Evolutionary conservation across 208 protist genomes (phyloP).

Genomic region (Leishmania tropica): DNA sequence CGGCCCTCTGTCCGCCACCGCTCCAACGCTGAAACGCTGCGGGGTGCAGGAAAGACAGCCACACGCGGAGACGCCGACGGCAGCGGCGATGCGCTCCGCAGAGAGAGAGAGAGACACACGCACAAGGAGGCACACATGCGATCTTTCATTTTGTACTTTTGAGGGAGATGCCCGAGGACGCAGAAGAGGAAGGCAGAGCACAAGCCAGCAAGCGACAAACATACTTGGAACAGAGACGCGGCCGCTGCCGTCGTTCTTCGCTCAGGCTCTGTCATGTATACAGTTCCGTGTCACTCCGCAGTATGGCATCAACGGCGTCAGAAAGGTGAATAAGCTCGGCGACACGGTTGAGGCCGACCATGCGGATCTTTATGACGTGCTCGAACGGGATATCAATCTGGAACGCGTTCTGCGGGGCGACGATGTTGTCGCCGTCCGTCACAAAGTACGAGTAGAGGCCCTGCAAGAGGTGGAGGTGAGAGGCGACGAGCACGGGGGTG

Average conservation of each 20-base stretch:
- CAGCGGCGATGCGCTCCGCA: neutral
- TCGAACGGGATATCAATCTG: conserved; percentile 80
- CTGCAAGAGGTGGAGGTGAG: conserved; percentile 81
- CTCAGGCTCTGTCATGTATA: neutral
- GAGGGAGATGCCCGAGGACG: neutral
- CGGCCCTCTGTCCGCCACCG: no score
- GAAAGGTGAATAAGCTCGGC: conserved; percentile 75
- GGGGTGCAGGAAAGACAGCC: no score
- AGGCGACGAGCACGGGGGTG: conserved; percentile 76
- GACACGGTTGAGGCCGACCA: conserved; percentile 64
- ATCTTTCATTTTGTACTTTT: neutral
- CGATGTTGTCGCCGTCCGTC: conserved; percentile 63
- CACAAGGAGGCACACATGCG: neutral
- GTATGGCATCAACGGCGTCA: conserved; percentile 50
- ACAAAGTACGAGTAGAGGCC: conserved; percentile 90
- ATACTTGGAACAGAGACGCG: neutral
- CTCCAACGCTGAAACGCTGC: no score
- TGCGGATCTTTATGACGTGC: conserved; percentile 76
- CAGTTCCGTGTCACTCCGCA: conserved; percentile 11
- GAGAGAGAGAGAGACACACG: neutral
- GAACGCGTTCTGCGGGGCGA: conserved; percentile 81
- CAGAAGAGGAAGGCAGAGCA: neutral
- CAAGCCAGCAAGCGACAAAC: neutral
- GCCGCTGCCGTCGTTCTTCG: no score
- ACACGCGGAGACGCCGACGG: no score